phyloP scores from a whole-genome alignment of 202 grass and related monocot species.

The Cymbopogon flexuosus region DNA sequence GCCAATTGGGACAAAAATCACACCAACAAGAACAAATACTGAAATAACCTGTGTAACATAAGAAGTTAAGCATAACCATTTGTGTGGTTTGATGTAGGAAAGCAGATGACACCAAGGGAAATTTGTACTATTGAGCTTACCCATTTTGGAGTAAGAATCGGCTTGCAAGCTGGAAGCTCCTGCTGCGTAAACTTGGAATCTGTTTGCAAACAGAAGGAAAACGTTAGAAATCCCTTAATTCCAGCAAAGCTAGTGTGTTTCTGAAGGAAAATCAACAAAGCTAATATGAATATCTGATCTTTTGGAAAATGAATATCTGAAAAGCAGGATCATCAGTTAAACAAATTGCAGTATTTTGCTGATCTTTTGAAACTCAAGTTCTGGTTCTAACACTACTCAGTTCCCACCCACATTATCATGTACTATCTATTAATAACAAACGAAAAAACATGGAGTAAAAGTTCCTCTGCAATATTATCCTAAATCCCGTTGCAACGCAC shows the following conservation, averaged over 20 bases:
- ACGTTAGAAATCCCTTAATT: not conserved
- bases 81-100: slow-evolving; percentile 2
- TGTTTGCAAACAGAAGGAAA: slow-evolving; percentile 24
- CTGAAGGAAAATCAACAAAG: not conserved
- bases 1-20: slow-evolving; percentile 85
- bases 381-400: not conserved
- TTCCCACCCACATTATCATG: not conserved
- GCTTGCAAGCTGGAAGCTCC: slow-evolving; percentile 85
- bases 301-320: not conserved
- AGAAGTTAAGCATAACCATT: slow-evolving; percentile 18
- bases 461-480: not conserved
- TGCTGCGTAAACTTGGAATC: slow-evolving; percentile 95
- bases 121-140: slow-evolving; percentile 19
- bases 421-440: not conserved
- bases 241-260: not conserved
- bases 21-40: slow-evolving; percentile 66
- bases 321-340: not conserved
- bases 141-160: slow-evolving; percentile 77
- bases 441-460: not conserved
- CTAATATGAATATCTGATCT: not conserved
- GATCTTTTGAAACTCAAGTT: not conserved
- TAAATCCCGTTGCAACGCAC: no score
- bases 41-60: slow-evolving; percentile 59
- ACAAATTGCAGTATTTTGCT: not conserved
- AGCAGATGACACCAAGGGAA: not conserved